Percentiles rank a stretch among this genome's conserved stretches.
These are phyloP conservation scores for Tricholoma matsutake DNA, from an alignment of 768 basidiomycete genomes.

Conservation along the genomic window DNA sequence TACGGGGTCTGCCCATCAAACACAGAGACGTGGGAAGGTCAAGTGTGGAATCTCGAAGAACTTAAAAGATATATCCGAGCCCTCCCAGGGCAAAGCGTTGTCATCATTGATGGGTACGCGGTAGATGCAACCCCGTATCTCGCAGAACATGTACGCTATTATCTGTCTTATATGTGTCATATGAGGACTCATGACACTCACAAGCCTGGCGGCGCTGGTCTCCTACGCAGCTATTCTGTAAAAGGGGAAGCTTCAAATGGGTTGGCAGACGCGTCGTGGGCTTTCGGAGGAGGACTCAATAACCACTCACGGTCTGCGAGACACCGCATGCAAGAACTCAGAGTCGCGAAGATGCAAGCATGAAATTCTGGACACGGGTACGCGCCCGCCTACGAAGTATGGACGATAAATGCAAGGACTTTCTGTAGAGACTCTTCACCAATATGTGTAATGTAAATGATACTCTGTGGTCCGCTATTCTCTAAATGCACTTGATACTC, in stretches of 20 bases:
- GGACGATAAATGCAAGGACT: not conserved
- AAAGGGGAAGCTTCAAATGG: slow-evolving; percentile 14
- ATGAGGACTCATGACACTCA: slow-evolving; percentile 3
- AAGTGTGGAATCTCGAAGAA: slow-evolving; percentile 39
- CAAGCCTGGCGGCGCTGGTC: slow-evolving; percentile 60
- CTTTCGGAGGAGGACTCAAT: slow-evolving; percentile 72
- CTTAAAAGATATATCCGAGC: slow-evolving; percentile 30
- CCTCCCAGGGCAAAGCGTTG: slow-evolving; percentile 39
- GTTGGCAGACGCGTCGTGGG: slow-evolving; percentile 52
- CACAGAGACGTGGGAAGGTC: slow-evolving; percentile 32
- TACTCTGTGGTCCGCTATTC: not conserved
- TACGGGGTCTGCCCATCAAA: slow-evolving; percentile 13
- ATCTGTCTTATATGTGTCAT: not conserved
- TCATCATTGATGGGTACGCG: slow-evolving; percentile 58
- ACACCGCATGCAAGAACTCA: slow-evolving; percentile 44
- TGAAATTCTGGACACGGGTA: not conserved
- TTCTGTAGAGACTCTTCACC: not conserved
- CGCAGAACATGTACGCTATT: slow-evolving; percentile 60
- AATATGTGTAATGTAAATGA: not conserved
- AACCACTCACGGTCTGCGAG: slow-evolving; percentile 62
- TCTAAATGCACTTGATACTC: not conserved
- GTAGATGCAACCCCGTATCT: slow-evolving; percentile 63
- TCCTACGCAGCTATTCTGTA: slow-evolving; percentile 51
- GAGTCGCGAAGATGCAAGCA: slow-evolving; percentile 40
- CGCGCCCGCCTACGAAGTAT: not conserved